Evolutionary conservation across 257 asterid genomes (phyloP).

Genomic region (Solanum bukasovii): DNA sequence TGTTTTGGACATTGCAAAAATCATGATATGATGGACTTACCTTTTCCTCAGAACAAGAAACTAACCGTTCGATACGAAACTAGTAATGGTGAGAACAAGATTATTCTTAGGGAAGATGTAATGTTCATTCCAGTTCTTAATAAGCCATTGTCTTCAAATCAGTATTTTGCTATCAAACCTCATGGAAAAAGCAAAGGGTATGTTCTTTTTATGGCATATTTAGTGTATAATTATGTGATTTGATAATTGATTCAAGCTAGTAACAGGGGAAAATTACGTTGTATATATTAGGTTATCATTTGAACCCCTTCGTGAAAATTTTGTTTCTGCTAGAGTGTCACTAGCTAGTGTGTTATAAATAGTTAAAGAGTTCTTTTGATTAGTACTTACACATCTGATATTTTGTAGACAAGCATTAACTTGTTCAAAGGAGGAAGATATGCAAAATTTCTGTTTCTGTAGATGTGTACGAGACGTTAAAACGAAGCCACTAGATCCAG

Average conservation of each 20-base stretch:
- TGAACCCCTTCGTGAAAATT: too few relatives aligned
- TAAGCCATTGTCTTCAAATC: constrained; percentile 42
- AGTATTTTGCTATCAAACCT: constrained; percentile 35
- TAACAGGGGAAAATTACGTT: too few relatives aligned
- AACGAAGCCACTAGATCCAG: neutral
- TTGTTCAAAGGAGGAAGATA: constrained; percentile 55
- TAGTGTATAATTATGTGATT: too few relatives aligned
- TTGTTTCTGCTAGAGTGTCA: too few relatives aligned
- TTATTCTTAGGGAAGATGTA: constrained; percentile 2
- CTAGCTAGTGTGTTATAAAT: too few relatives aligned
- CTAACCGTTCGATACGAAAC: too few relatives aligned
- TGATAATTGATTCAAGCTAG: too few relatives aligned
- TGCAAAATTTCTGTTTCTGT: constrained; percentile 15
- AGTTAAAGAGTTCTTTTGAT: neutral
- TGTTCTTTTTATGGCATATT: neutral
- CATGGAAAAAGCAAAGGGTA: constrained; percentile 54
- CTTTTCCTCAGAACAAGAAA: too few relatives aligned
- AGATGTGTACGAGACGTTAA: constrained; percentile 32
- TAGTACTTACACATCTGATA: neutral
- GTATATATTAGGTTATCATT: too few relatives aligned
- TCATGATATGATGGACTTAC: too few relatives aligned
- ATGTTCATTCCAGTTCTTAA: constrained; percentile 40
- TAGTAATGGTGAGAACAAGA: too few relatives aligned
- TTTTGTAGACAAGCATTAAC: constrained; percentile 39
- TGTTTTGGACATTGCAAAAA: too few relatives aligned